Percentiles rank a stretch among this genome's conserved stretches.
phyloP scores from a whole-genome alignment of 2,329 filamentous ascomycete genomes.

The Pseudopithomyces maydicus region DNA sequence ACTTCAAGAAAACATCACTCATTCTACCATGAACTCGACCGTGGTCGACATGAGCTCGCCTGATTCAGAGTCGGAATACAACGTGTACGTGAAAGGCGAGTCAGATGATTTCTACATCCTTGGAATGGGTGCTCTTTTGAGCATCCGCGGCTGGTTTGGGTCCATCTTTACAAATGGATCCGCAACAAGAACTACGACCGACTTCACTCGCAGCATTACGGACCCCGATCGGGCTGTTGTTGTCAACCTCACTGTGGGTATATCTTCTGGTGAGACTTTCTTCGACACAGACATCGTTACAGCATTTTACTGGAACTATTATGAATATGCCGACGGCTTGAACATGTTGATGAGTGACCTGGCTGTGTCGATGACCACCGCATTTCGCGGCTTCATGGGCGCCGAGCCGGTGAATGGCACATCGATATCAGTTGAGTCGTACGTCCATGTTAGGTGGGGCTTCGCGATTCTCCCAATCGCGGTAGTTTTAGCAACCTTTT shows the following conservation, averaged over 20 bases:
- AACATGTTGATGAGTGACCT: constrained; percentile 21
- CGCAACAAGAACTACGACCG: constrained; percentile 17
- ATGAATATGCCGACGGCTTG: constrained; percentile 16
- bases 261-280: constrained; percentile 20
- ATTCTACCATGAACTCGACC: constrained; percentile 14
- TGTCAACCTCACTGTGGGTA: constrained; percentile 21
- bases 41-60: constrained; percentile 18
- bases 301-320: constrained; percentile 22
- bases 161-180: constrained; percentile 22
- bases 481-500: constrained; percentile 11
- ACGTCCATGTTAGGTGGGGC: constrained; percentile 18
- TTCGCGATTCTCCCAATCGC: constrained; percentile 16
- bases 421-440: constrained; percentile 15
- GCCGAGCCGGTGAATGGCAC: constrained; percentile 12
- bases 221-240: constrained; percentile 18
- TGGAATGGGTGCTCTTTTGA: constrained; percentile 16
- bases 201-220: constrained; percentile 19
- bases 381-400: constrained; percentile 18
- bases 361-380: constrained; percentile 20
- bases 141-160: constrained; percentile 15
- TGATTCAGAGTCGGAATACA: constrained; percentile 10
- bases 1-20: constrained; percentile 17
- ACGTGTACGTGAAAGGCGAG: constrained; percentile 11
- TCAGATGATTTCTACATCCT: constrained; percentile 13
- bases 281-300: constrained; percentile 20